phyloP scores from a whole-genome alignment of 2,329 filamentous ascomycete species.

The Cryphonectria parasitica region DNA sequence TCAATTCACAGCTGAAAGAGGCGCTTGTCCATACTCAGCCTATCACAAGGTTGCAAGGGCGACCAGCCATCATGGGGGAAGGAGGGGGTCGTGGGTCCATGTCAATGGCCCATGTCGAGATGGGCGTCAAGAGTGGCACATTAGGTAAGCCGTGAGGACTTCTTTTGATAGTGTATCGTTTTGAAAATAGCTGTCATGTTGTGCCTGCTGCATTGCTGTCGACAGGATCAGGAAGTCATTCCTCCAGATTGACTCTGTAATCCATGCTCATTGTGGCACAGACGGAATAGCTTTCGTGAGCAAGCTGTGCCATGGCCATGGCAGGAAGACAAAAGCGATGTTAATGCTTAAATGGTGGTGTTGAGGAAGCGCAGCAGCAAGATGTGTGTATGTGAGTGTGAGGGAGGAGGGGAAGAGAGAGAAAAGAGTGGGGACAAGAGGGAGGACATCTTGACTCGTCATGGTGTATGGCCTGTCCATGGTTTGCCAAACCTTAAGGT shows the following conservation, averaged over 20 bases:
- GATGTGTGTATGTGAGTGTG: background rate
- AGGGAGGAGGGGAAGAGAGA: background rate
- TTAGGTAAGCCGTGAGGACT: background rate
- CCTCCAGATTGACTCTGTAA: background rate
- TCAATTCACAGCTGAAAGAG: background rate
- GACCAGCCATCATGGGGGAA: background rate
- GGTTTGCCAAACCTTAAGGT: background rate
- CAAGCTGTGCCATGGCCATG: background rate
- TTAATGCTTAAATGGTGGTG: background rate
- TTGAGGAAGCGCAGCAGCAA: background rate
- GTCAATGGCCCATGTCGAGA: background rate
- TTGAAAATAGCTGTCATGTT: background rate
- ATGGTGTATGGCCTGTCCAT: background rate
- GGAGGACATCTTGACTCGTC: background rate
- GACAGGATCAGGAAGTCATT: background rate
- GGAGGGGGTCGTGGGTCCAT: background rate
- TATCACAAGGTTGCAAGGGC: background rate
- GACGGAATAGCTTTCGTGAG: background rate
- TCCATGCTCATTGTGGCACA: background rate
- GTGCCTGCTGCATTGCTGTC: background rate
- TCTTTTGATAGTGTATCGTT: background rate
- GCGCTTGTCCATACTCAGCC: background rate
- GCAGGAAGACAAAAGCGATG: background rate
- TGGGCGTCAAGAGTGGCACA: background rate
- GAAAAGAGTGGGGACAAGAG: too few species aligned